Evolutionary conservation across 2,329 filamentous ascomycete genomes (phyloP).

Genomic region (Pseudomassariella vexata): DNA sequence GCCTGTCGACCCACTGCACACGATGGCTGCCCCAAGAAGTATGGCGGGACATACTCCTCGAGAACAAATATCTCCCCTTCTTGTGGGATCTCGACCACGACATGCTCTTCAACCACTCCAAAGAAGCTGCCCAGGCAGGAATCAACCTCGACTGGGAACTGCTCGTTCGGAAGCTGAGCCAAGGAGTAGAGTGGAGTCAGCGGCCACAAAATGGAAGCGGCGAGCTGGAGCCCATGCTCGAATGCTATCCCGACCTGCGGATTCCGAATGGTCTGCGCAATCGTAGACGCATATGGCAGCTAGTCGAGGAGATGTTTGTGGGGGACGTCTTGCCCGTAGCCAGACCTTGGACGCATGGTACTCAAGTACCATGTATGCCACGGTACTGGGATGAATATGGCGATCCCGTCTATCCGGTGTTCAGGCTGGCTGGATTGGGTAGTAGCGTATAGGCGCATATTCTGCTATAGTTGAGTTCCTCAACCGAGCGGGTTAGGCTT

Average conservation of each 20-base stretch:
- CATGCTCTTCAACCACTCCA: slow-evolving; percentile 5
- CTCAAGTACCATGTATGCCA: slow-evolving; percentile 7
- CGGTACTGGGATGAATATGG: slow-evolving; percentile 14
- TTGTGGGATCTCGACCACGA: slow-evolving; percentile 10
- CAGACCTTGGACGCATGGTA: slow-evolving; percentile 1
- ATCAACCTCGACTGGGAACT: slow-evolving; percentile 14
- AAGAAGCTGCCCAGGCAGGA: not conserved
- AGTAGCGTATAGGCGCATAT: too few species aligned
- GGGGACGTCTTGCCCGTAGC: slow-evolving; percentile 12
- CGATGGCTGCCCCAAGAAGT: slow-evolving; percentile 10
- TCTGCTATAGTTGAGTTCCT: too few species aligned
- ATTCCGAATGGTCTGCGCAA: slow-evolving; percentile 13
- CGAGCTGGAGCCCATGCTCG: slow-evolving; percentile 2
- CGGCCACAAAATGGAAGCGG: slow-evolving; percentile 7
- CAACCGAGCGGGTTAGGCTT: too few species aligned
- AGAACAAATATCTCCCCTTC: slow-evolving; percentile 11
- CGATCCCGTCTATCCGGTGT: slow-evolving; percentile 8
- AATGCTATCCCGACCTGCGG: slow-evolving; percentile 5
- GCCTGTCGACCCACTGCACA: slow-evolving; percentile 10
- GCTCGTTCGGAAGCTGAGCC: slow-evolving; percentile 13
- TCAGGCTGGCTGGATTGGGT: slow-evolving; percentile 3
- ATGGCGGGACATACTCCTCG: slow-evolving; percentile 14
- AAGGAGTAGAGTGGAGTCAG: slow-evolving; percentile 8
- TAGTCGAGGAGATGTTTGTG: slow-evolving; percentile 16
- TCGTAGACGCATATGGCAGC: slow-evolving; percentile 14